Conservation (phyloP, 495 filamentous ascomycete genomes). For the Tuber magnatum region DNA sequence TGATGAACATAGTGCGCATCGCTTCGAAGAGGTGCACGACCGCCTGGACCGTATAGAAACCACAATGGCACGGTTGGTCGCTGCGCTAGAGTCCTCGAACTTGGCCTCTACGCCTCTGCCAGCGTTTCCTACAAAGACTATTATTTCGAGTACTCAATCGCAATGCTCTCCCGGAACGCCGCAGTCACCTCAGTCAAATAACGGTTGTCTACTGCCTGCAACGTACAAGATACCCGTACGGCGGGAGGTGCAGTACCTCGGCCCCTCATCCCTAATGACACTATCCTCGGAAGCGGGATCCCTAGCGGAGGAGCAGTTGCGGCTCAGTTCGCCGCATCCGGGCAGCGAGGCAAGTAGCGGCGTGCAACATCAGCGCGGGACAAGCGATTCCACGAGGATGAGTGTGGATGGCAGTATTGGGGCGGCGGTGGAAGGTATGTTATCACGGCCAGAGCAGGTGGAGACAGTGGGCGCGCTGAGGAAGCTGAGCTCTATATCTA, state of each 20-base stretch:
- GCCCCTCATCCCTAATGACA: conserved; percentile 31
- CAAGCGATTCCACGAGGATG: not conserved
- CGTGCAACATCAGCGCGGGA: not conserved
- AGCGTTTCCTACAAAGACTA: not conserved
- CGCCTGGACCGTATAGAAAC: conserved; percentile 37
- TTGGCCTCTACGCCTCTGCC: not conserved
- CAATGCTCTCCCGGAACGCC: not conserved
- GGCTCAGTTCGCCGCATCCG: conserved; percentile 21
- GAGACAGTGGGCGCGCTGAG: conserved; percentile 36
- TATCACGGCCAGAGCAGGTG: conserved; percentile 14
- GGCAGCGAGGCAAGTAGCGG: not conserved
- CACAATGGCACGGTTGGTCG: conserved; percentile 31
- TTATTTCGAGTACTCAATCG: not conserved
- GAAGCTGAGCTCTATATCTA: conserved; percentile 29
- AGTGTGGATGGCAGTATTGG: not conserved
- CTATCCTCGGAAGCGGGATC: conserved; percentile 33
- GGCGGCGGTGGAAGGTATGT: not conserved
- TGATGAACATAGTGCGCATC: conserved; percentile 27
- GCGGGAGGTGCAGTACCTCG: conserved; percentile 35
- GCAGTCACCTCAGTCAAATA: not conserved
- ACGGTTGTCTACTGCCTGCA: not conserved
- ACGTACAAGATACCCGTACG: conserved; percentile 5
- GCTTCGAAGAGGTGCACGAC: conserved; percentile 39
- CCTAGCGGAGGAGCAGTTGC: conserved; percentile 28
- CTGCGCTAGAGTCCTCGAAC: conserved; percentile 26